phyloP scores from a whole-genome alignment of 257 asterid species.

The Petunia axillaris region DNA sequence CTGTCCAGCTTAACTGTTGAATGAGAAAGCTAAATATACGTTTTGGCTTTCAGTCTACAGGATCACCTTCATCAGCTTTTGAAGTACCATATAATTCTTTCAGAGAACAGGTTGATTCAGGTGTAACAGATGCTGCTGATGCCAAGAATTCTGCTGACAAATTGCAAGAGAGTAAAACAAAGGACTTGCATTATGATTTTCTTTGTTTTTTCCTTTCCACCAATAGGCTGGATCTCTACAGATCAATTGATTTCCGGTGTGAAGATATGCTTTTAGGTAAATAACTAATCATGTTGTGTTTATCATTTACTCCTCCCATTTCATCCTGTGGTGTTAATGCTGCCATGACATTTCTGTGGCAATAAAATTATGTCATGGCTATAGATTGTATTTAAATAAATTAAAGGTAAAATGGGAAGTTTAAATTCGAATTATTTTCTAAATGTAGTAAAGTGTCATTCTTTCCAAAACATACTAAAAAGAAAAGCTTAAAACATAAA shows the following conservation, averaged over 20 bases:
- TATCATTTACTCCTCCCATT: background rate
- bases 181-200: slow-evolving; percentile 83
- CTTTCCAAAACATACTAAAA: no score
- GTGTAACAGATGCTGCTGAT: slow-evolving; percentile 39
- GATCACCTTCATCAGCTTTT: slow-evolving; percentile 78
- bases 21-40: slow-evolving; percentile 8
- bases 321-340: background rate
- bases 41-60: slow-evolving; percentile 65
- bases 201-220: slow-evolving; percentile 86
- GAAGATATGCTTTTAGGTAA: slow-evolving; percentile 95
- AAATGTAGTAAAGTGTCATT: no score
- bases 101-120: slow-evolving; percentile 57
- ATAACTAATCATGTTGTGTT: background rate
- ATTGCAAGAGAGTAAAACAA: slow-evolving; percentile 42
- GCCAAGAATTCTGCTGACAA: slow-evolving; percentile 41
- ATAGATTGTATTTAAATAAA: no score
- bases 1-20: background rate
- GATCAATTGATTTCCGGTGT: slow-evolving; percentile 92
- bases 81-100: slow-evolving; percentile 81
- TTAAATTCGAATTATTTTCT: no score
- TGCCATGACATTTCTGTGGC: no score
- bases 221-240: slow-evolving; percentile 78
- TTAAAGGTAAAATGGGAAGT: no score
- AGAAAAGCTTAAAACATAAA: no score
- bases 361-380: no score